Evolutionary conservation across 2,329 filamentous ascomycete species (phyloP), one percentile per base, ranked within the genome.

Genomic region (Endoconidiophora laricicola): DNA sequence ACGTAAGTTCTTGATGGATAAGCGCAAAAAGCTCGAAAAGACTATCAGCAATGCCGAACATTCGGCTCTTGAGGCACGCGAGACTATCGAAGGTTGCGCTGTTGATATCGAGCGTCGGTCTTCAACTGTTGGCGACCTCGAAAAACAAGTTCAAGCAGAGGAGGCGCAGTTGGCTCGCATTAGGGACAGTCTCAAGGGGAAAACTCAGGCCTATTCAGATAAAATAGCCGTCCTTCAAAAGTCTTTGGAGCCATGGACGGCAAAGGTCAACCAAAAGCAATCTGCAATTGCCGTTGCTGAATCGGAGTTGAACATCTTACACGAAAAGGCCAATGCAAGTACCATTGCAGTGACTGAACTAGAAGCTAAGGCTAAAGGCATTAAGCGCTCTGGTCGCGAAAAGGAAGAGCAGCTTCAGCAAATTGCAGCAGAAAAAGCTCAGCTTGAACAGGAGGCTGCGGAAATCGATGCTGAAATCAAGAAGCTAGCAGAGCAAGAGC

Each of bases 1-100:
- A 71, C 82, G 83, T 63, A 98, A 98, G 62, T 96, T 96, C 64
- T 67, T 98, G 56, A 71, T 76, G 2, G 82, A 81, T 60, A 98
- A 98, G 68, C 81, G 85, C 58, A 94, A 91, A 69, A 98, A 98
- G 67, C 74, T 94, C 12, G 86, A 96, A 57, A 96, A 94, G 68
- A 76, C 82, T 0, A 84, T 91, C 54, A 72, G 79, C 49, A 82
- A 80, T 43, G 86, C 85, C 53, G 84, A 85, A 55, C 79, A 81
- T 52, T 78, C 82, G 4, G 76, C 78, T 0, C 73, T 76, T 0
- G 86, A 93, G 58, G 83, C 87, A 3, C 75, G 81, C 37, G 81
- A 83, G 55, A 78, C 86, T 6, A 83, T 91, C 9, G 79, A 84
- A 60, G 81, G 88, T 57, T 87, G 85, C 58, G 69, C 72, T 6